phyloP scores from a whole-genome alignment of 2,329 filamentous ascomycete species.

The Ophiosphaerella narmari region DNA sequence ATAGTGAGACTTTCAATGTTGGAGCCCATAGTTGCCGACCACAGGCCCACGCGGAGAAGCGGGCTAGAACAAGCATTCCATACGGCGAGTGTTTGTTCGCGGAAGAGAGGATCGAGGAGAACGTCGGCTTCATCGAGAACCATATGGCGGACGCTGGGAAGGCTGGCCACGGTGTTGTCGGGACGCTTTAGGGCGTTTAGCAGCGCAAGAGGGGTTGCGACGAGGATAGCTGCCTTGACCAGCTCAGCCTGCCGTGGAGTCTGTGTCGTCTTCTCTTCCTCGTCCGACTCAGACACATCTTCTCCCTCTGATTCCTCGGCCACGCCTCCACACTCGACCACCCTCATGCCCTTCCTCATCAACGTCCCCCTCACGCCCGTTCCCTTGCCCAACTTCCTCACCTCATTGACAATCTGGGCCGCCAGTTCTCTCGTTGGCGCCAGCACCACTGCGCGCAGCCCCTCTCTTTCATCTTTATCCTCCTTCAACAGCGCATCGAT shows the following conservation, averaged over 20 bases:
- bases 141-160: constrained; percentile 73
- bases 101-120: constrained; percentile 86
- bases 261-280: constrained; percentile 42
- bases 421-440: constrained; percentile 58
- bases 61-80: constrained; percentile 78
- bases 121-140: constrained; percentile 95
- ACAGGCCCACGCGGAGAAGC: constrained; percentile 76
- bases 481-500: constrained; percentile 69
- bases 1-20: constrained; percentile 81
- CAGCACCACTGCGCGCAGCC: constrained; percentile 50
- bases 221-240: constrained; percentile 77
- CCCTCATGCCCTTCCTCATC: constrained; percentile 83
- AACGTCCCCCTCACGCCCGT: constrained; percentile 79
- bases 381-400: constrained; percentile 75
- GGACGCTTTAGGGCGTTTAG: constrained; percentile 69
- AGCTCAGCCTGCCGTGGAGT: constrained; percentile 50
- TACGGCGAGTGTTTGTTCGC: constrained; percentile 81
- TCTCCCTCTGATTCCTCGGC: constrained; percentile 48
- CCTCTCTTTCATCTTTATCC: constrained; percentile 26
- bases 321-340: constrained; percentile 50
- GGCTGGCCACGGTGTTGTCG: constrained; percentile 50
- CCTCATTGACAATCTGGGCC: constrained; percentile 66
- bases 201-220: constrained; percentile 79
- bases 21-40: constrained; percentile 97
- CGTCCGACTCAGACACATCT: constrained; percentile 38